Conservation (phyloP, 345 rosid genomes). For the Eucalyptus sideroxylon region DNA sequence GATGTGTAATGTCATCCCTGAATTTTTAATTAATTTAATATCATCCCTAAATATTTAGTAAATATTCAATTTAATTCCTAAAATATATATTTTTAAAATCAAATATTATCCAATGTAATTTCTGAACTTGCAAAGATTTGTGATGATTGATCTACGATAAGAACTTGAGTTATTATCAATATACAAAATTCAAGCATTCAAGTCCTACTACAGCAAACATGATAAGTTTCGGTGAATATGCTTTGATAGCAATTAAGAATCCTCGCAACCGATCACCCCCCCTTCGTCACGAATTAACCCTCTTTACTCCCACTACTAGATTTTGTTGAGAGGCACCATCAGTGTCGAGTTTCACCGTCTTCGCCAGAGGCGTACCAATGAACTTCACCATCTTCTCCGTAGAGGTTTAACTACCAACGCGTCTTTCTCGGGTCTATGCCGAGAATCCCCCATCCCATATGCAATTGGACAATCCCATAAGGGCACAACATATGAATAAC, state of each 20-base stretch:
- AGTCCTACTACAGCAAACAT: background rate
- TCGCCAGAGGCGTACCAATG: background rate
- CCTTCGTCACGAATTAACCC: background rate
- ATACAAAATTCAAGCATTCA: background rate
- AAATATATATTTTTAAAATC: no score
- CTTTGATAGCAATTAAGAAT: background rate
- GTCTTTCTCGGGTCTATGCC: background rate
- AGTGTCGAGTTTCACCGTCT: background rate
- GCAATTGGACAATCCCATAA: background rate
- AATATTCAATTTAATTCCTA: no score
- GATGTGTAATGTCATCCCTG: fast-evolving
- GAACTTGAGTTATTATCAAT: background rate
- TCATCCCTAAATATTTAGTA: background rate
- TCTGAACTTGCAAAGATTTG: no score
- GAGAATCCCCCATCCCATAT: fast-evolving
- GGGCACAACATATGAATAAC: background rate
- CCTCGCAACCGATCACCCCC: background rate
- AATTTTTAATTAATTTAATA: no score
- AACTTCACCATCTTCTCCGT: background rate
- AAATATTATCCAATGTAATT: no score
- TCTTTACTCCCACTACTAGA: background rate
- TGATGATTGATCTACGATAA: background rate
- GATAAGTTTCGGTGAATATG: background rate
- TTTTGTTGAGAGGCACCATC: background rate
- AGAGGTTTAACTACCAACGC: fast-evolving